Percentiles rank a stretch among this genome's conserved stretches.
These are phyloP conservation scores for Ganoderma lingzhi DNA, from an alignment of 1,284 basidiomycete species.

Conservation along the genomic window DNA sequence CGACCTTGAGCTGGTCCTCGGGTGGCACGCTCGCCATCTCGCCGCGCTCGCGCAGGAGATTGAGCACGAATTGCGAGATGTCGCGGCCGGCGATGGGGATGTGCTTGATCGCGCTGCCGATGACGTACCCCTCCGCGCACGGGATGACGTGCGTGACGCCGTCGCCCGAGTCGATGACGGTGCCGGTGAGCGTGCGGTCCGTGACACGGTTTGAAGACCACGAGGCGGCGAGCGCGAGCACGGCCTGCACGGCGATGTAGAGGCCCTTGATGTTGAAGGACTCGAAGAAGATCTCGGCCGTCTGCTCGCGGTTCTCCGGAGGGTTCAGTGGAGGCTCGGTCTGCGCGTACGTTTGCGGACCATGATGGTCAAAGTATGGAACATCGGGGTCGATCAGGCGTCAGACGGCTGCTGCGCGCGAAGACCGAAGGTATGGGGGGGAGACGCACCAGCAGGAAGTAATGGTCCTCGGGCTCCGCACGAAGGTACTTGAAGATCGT, in stretches of 20 bases:
- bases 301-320: constrained; percentile 99
- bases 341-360: constrained; percentile 49
- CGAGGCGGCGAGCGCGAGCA: constrained; percentile 97
- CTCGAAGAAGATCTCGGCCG: constrained; percentile 99
- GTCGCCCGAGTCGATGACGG: constrained; percentile 98
- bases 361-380: not conserved
- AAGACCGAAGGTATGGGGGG: not conserved
- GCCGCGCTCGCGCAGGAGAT: constrained; percentile 94
- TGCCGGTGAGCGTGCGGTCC: constrained; percentile 95
- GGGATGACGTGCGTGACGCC: constrained; percentile 99
- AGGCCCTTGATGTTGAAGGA: constrained; percentile 98
- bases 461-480: constrained; percentile 99
- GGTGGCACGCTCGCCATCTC: constrained; percentile 92
- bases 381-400: constrained; percentile 13
- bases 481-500: constrained; percentile 99
- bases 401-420: constrained; percentile 19
- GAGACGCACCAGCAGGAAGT: constrained; percentile 89
- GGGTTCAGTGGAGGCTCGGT: constrained; percentile 99
- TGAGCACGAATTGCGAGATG: constrained; percentile 97
- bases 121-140: constrained; percentile 98
- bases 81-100: constrained; percentile 99
- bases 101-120: constrained; percentile 99
- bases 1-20: constrained; percentile 95
- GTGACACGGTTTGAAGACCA: constrained; percentile 96
- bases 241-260: constrained; percentile 99